Base-by-base conservation (phyloP, 2,329 filamentous ascomycete genomes). In the Aspergillus caelatus region DNA sequence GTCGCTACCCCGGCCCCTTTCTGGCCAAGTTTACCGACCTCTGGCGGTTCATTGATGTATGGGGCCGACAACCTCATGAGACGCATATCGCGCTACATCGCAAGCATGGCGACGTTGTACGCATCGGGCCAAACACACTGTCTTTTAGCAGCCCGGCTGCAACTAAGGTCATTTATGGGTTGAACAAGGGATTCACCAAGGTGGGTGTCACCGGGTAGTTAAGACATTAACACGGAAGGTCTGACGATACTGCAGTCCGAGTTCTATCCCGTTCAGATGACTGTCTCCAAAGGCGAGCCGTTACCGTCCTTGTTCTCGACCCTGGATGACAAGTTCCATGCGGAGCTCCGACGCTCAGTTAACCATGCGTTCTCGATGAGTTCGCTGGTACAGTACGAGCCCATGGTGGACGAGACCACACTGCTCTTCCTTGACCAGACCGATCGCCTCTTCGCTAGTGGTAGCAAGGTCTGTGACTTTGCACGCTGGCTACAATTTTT, bases 101-200 rank as follows among this genome's bases (percentile, higher is more conserved):
- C 16, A 84, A 91, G 69, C 83, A 92, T 78, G 92, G 92, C 54
- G 86, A 91, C 71, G 82, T 94, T 3, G 90, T 95, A 1, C 85
- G 92, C 1, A 78, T 93, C 4, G 92, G 91, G 0, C 92, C 92
- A 1, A 93, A 93, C 50, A 63, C 63, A 0, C 77, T 95, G 1
- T 92, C 90, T 0, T 93, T 95, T 71, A 85, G 89, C 3, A 86
- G 92, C 67, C 91, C 92, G 0, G 86, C 85, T 63, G 90, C 91
- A 0, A 81, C 94, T 69, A 92, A 92, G 77, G 81, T n/a, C 5
- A 94, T 95, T 52, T 96, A 95, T 74, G 91, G 91, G 0, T 78
- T 94, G 50, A 94, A 94, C 75, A 94, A 94, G 77, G 91, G 91
- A 0, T 91, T 93, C 69, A 80, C 86, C 55, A 95, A 95, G 86